These are phyloP conservation scores for Agroathelia rolfsii DNA, from an alignment of 1,284 basidiomycete species.

Conservation along the genomic window DNA sequence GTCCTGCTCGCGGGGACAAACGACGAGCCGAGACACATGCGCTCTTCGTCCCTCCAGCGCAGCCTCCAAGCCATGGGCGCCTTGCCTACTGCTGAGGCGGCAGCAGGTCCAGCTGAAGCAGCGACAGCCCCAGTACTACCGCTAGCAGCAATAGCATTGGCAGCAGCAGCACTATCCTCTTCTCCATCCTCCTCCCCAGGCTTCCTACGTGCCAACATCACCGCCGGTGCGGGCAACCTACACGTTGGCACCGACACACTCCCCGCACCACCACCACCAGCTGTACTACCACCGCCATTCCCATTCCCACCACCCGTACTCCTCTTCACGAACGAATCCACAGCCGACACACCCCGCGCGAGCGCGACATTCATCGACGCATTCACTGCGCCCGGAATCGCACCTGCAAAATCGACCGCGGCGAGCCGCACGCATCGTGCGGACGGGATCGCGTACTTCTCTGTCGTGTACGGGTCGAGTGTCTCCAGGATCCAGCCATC, in stretches of 20 bases:
- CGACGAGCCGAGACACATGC: conserved; percentile 39
- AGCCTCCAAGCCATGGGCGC: conserved; percentile 39
- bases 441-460: conserved; percentile 92
- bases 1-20: conserved; percentile 39
- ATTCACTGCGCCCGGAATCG: conserved; percentile 81
- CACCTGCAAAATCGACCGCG: conserved; percentile 84
- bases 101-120: conserved; percentile 56
- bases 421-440: conserved; percentile 84
- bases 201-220: conserved; percentile 55
- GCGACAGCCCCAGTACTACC: conserved; percentile 26
- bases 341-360: conserved; percentile 55
- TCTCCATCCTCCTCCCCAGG: conserved; percentile 45
- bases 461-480: conserved; percentile 91
- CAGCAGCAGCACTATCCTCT: conserved; percentile 28
- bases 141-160: conserved; percentile 3
- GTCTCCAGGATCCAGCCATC: conserved; percentile 98
- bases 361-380: conserved; percentile 77
- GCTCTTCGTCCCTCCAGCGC: conserved; percentile 43
- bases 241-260: no score
- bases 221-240: conserved; percentile 51
- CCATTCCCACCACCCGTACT: no score
- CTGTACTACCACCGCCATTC: no score
- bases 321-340: conserved; percentile 64
- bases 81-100: conserved; percentile 31
- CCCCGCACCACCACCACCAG: no score